Evolutionary conservation across 352 stramenopile genomes (phyloP), one percentile per base, ranked within the genome.

Genomic region (Phytophthora uliginosa): DNA sequence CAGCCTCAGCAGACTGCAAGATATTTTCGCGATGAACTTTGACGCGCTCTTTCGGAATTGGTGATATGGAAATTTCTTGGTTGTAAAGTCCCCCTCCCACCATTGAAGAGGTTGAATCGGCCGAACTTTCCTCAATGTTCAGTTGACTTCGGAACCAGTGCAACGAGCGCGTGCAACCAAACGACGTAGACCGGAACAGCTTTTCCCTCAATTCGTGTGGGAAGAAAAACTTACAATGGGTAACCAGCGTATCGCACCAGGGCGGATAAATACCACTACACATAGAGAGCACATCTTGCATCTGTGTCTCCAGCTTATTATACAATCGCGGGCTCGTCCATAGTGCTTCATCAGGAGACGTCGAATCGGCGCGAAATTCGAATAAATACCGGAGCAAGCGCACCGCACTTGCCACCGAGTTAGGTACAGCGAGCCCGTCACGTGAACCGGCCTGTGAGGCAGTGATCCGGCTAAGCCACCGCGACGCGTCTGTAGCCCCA

Each of bases 41-140:
- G 55, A 95, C 90, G n/a, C 88, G 88, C 58, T 96, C 88, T 70
- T 95, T 96, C 10, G 89, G 89, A 45, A 96, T 89, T 6, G 88
- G 89, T 3, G 87, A 89, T 56, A 96, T 94, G 20, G 84, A 85
- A 38, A 96, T 93, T 59, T 94, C 88, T 62, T 94, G 85, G 53
- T 95, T 94, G 58, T 86, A 83, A 28, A 90, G 83, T 8, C 87
- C 81, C 15, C 74, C 74, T 22, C 69, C 80, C 7, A 75, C 63
- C 26, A 71, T 69, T 45, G 71, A 57, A 60, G 66, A 69, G 31
- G 65, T 57, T 18, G 63, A 63, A 67, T 76, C 12, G 4, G 26
- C 54, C 24, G 62, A 72, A 50, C 42, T 70, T 34, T 79, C 87
- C 5, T 95, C 86, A 15, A 91, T 47, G 48, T 90, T 87, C 3